phyloP scores from a whole-genome alignment of 1,139 yeast genomes.

The Hemisphaericaspora xylanilytica region DNA sequence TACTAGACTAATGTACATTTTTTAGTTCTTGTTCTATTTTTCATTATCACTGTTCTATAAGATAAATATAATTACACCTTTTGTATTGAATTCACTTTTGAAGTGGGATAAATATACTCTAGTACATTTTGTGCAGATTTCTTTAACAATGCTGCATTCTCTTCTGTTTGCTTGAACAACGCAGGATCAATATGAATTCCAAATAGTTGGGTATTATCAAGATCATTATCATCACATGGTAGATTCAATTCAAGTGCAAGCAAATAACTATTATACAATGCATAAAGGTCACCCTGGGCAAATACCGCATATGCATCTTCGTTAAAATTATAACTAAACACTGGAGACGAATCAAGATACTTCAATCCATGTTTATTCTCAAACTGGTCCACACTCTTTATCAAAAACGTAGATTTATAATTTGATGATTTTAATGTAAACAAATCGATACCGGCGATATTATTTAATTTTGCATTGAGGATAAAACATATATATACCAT shows the following conservation, averaged over 20 bases:
- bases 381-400: not conserved
- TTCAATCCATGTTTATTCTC: conserved; percentile 8
- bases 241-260: conserved; percentile 8
- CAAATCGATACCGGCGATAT: conserved; percentile 18
- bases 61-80: not conserved
- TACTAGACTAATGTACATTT: not conserved
- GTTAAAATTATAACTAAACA: conserved; percentile 12
- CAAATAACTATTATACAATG: conserved; percentile 15
- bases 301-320: conserved; percentile 12
- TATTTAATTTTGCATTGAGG: conserved; percentile 25
- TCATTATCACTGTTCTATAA: not conserved
- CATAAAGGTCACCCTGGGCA: conserved; percentile 22
- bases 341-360: conserved; percentile 9
- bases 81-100: conserved; percentile 1
- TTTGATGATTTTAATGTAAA: conserved; percentile 33
- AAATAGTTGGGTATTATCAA: conserved; percentile 20
- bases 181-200: conserved; percentile 28
- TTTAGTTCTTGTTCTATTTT: conserved; percentile 2
- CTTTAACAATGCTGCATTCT: conserved; percentile 17
- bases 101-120: conserved; percentile 11
- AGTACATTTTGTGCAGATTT: conserved; percentile 17
- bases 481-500: conserved; percentile 24
- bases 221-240: conserved; percentile 15
- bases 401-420: conserved; percentile 18
- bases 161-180: conserved; percentile 22